Base-by-base conservation (phyloP, 805 yeast species). In the Saccharomyces eubayanus region DNA sequence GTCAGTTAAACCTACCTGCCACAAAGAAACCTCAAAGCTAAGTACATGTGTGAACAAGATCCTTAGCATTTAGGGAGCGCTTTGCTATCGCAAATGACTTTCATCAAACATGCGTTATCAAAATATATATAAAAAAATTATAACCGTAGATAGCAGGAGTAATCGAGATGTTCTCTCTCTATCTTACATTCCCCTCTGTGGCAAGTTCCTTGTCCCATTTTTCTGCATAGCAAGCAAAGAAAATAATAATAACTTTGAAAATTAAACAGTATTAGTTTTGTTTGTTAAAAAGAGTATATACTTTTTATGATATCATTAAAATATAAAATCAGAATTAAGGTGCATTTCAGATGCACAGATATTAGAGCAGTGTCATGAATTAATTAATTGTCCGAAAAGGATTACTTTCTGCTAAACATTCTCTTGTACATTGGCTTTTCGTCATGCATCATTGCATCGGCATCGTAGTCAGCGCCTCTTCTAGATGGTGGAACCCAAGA, bases 401-500 rank as follows among this genome's bases (percentile, higher is more conserved):
- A 36, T 36, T 16, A 36, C 16, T 49, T 28, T 11, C 27, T 45
- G 47, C 52, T 48, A 5, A 50, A 16, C 53, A 58, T 51, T 53
- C 56, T 58, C 53, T 54, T 57, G 53, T 51, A 55, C 40, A 53
- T 46, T 48, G 55, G 57, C 55, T 54, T 58, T 20, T 58, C 58
- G 51, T 60, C 58, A 27, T 52, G 52, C 48, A 47, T 46, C 48
- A 59, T 24, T 12, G 49, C 60, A 21, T 51, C 58, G 43, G 47
- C 57, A 50, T 55, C 51, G 31, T 55, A 55, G 28, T 52, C 53
- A 45, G 56, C 55, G 31, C 51, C 57, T 57, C 63, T 60, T 62
- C 62, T 52, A 53, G 67, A 51, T 47, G 79, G 74, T 59, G 83
- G 82, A 51, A 70, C 74, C 78, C 77, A 82, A 53, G 59, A 61